These are phyloP conservation scores for Kurtzmaniella fragi DNA, from an alignment of 805 yeast genomes.

Conservation along the genomic window DNA sequence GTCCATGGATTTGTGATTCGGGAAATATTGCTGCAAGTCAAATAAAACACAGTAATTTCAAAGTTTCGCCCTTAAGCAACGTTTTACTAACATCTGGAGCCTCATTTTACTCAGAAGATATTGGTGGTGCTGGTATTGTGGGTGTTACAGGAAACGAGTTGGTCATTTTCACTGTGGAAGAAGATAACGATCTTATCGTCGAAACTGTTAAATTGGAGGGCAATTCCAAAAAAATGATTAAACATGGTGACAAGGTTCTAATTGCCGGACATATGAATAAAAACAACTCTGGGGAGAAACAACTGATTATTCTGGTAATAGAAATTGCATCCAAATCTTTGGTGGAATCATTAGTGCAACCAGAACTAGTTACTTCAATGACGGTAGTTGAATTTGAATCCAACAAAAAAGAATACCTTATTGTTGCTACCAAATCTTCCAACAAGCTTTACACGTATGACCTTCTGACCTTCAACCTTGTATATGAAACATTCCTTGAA, in stretches of 20 bases:
- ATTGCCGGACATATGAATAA: neutral
- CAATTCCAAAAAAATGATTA: conserved; percentile 44
- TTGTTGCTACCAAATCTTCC: conserved; percentile 38
- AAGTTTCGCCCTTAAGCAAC: conserved; percentile 44
- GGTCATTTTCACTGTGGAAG: conserved; percentile 52
- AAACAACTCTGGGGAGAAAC: conserved; percentile 11
- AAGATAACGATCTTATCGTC: conserved; percentile 23
- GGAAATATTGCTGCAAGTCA: conserved; percentile 13
- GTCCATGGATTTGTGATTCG: conserved; percentile 53
- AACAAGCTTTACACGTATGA: conserved; percentile 29
- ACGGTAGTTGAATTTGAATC: conserved; percentile 2
- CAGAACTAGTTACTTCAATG: conserved; percentile 3
- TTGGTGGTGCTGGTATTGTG: conserved; percentile 55
- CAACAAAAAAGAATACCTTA: conserved; percentile 27
- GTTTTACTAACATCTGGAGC: conserved; percentile 42
- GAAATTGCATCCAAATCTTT: conserved; percentile 44
- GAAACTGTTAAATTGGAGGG: conserved; percentile 39
- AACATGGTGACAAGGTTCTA: neutral
- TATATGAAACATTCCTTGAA: conserved; percentile 60
- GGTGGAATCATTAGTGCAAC: conserved; percentile 23
- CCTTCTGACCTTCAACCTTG: conserved; percentile 28
- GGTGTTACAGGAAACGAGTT: conserved; percentile 50
- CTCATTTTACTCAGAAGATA: conserved; percentile 59
- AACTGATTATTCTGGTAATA: conserved; percentile 23
- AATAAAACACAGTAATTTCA: conserved; percentile 15